Conservation (phyloP, 2,329 filamentous ascomycete genomes). For the Ophiostoma australiae region DNA sequence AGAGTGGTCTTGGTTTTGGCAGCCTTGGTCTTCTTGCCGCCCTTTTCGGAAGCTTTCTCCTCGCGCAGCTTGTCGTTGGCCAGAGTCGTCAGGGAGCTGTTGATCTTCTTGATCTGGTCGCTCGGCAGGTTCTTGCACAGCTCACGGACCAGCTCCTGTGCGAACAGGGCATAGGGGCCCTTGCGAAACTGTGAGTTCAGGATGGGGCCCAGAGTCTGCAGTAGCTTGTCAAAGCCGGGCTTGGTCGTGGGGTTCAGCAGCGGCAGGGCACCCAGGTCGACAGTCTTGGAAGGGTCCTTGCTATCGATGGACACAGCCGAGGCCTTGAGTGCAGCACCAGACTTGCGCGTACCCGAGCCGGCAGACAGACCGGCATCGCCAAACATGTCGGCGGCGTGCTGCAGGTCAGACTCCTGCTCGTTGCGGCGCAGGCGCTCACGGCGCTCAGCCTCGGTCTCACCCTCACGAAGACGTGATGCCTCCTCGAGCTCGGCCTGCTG, state of each 20-base stretch:
- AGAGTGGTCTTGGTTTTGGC: slow-evolving; percentile 90
- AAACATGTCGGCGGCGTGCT: slow-evolving; percentile 87
- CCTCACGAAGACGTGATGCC: slow-evolving; percentile 59
- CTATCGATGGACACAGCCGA: slow-evolving; percentile 64
- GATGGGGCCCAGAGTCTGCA: slow-evolving; percentile 73
- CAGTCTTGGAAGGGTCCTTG: slow-evolving; percentile 67
- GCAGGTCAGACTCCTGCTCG: slow-evolving; percentile 83
- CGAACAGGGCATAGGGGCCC: slow-evolving; percentile 81
- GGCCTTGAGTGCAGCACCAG: slow-evolving; percentile 52
- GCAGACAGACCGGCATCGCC: slow-evolving; percentile 65
- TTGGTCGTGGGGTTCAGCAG: slow-evolving; percentile 90
- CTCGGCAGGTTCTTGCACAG: slow-evolving; percentile 82
- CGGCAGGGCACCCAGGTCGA: slow-evolving; percentile 74
- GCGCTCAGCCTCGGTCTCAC: slow-evolving; percentile 67
- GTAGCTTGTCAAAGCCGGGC: slow-evolving; percentile 74
- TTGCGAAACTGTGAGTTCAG: slow-evolving; percentile 74
- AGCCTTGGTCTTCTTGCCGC: slow-evolving; percentile 94
- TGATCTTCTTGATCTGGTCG: slow-evolving; percentile 94
- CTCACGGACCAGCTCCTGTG: slow-evolving; percentile 85
- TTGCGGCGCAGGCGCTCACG: slow-evolving; percentile 70
- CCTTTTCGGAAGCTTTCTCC: slow-evolving; percentile 90
- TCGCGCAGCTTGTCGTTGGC: slow-evolving; percentile 98
- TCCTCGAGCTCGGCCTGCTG: slow-evolving; percentile 50
- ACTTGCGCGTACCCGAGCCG: slow-evolving; percentile 60
- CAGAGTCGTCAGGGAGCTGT: slow-evolving; percentile 79